Evolutionary conservation across 331 rosid species (phyloP), one percentile per base, ranked within the genome.

Genomic region (Saraca asoca): DNA sequence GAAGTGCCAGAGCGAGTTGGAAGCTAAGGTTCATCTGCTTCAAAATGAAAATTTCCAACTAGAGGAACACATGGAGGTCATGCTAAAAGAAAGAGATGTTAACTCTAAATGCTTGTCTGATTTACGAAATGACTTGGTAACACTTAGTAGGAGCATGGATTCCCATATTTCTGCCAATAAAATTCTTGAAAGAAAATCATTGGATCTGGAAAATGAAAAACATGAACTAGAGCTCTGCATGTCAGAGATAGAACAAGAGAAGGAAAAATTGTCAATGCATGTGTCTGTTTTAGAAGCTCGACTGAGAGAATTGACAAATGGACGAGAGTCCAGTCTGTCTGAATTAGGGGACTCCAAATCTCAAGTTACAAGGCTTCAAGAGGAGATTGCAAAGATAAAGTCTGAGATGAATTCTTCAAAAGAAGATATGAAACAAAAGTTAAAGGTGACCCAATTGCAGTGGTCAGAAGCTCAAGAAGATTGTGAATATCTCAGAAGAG

Each of bases 381-480:
- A 71, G 67, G 87, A 83, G 79, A 81, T 85, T 60, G 46, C 48
- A 70, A 71, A 55, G 71, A 64, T 72, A 17, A 78, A 79, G 74
- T 76, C 62, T 46, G 81, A 68, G 69, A 62, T 41, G 70, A 82
- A 78, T 66, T 72, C 73, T 62, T 64, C 73, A 45, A 65, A 59
- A 17, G 80, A 72, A 65, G 83, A 82, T 62, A 48, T 75, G 70
- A 78, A 75, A 35, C 80, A 74, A 65, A 77, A 78, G 58, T 70
- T 84, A 24, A 54, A 68, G 74, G 72, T 58, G 59, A 29, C 70
- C 74, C 75, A 85, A 69, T 57, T 60, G 51, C 80, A 59, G 63
- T 66, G 76, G 83, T 79, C 80, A 50, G 84, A 78, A 79, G 83
- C 82, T 64, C 84, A 72, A 76, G 81, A 90, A 66, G 86, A 87